Evolutionary conservation across 2,329 filamentous ascomycete species (phyloP), one percentile per base, ranked within the genome.

Genomic region (Stachybotrys chlorohalonatus): DNA sequence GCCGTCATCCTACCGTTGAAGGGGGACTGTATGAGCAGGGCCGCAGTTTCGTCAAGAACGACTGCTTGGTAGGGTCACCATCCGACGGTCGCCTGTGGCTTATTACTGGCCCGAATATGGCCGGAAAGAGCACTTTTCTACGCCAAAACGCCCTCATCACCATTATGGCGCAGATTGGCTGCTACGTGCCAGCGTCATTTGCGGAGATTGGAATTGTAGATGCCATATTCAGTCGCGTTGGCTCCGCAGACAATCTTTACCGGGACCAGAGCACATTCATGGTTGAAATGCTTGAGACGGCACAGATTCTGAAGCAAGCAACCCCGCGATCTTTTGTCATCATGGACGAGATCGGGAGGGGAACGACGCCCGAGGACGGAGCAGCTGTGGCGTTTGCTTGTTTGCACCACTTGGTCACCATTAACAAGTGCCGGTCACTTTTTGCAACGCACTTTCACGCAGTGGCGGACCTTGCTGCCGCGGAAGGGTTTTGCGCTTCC

Each of bases 281-380:
- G 94, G 90, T 97, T 1, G 94, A 99, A 73, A 99, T 99, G 94
- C 80, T 96, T 2, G 94, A 99, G 72, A 96, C 94, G 17, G 92
- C 93, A 1, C 81, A 87, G 31, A 99, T 99, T 53, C 79, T 99
- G 53, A 89, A 87, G 57, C 80, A 89, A 60, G 93, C 94, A 0
- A 97, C 93, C 1, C 73, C 84, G 1, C 81, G 86, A 30, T 94
- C 88, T 0, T 95, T 99, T 63, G 93, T 94, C 57, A 93, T 99
- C 69, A 97, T 99, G 93, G 94, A 99, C 69, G 94, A 99, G 75
- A 89, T 99, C 45, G 94, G 94, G 1, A 81, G 94, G 51, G 94
- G 94, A 8, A 99, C 95, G 0, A 96, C 94, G 17, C 91, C 93
- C 0, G 87, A 93, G 64, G 94, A 97, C 68, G 94, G 94, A 2